Percentiles rank a stretch among this genome's conserved stretches.
phyloP scores from a whole-genome alignment of 495 filamentous ascomycete genomes.

The Neurospora discreta region DNA sequence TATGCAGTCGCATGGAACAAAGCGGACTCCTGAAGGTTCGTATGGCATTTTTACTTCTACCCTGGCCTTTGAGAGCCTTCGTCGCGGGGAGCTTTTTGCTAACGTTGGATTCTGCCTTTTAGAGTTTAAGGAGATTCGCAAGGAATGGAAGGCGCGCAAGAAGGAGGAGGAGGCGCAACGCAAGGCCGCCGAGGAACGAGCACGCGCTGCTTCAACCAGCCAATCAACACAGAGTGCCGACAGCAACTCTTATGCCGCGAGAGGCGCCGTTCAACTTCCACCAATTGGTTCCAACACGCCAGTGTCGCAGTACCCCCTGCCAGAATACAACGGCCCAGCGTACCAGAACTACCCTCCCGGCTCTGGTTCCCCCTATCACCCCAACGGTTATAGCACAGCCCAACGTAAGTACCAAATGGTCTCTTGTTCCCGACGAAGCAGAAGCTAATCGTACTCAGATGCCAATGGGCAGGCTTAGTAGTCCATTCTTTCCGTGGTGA shows the following conservation, averaged over 20 bases:
- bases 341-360: conserved; percentile 54
- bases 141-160: conserved; percentile 98
- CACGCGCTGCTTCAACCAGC: conserved; percentile 53
- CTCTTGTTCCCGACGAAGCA: neutral
- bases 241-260: neutral
- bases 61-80: neutral
- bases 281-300: conserved; percentile 73
- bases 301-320: conserved; percentile 47
- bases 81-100: conserved; percentile 7
- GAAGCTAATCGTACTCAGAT: neutral
- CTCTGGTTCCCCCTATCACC: conserved; percentile 17
- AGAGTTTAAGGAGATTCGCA: conserved; percentile 99
- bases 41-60: neutral
- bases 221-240: conserved; percentile 33
- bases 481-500: neutral
- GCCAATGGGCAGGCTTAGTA: neutral
- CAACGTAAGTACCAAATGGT: conserved; percentile 3
- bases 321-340: conserved; percentile 50
- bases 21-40: conserved; percentile 94
- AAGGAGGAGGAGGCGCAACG: conserved; percentile 91
- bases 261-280: conserved; percentile 51
- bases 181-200: conserved; percentile 84
- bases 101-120: conserved; percentile 19
- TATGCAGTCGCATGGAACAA: conserved; percentile 89
- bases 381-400: conserved; percentile 16